phyloP scores from a whole-genome alignment of 2,329 filamentous ascomycete species.

The Elsinoe arachidis region DNA sequence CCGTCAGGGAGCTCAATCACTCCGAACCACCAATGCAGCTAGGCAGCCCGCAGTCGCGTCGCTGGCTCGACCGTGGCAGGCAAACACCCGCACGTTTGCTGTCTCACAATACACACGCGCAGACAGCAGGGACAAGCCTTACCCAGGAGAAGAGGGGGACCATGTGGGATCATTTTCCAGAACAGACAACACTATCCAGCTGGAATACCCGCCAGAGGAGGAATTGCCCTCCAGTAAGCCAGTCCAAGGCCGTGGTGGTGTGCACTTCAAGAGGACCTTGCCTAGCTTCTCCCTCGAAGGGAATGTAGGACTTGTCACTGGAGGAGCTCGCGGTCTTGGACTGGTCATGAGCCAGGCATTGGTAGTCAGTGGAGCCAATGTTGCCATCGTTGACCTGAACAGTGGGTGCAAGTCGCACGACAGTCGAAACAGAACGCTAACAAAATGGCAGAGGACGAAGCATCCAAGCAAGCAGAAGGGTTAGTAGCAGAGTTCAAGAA shows the following conservation, averaged over 20 bases:
- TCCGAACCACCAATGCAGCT: neutral
- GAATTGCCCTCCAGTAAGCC: conserved; percentile 63
- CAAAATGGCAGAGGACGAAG: conserved; percentile 61
- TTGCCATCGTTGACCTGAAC: conserved; percentile 91
- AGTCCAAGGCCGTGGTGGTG: conserved; percentile 66
- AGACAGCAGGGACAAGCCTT: conserved; percentile 19
- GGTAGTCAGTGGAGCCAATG: conserved; percentile 76
- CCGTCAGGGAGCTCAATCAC: neutral
- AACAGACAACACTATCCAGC: conserved; percentile 68
- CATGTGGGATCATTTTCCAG: conserved; percentile 65
- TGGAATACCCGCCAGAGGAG: conserved; percentile 73
- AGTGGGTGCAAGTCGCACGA: conserved; percentile 45
- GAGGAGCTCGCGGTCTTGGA: conserved; percentile 79
- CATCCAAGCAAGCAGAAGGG: conserved; percentile 62
- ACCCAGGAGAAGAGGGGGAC: conserved; percentile 22
- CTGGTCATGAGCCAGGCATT: conserved; percentile 89
- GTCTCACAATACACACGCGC: conserved; percentile 17
- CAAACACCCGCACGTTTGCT: conserved; percentile 15
- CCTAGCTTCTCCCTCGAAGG: conserved; percentile 79
- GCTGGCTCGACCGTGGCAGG: conserved; percentile 1
- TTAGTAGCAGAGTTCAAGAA: conserved; percentile 67
- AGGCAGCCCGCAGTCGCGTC: neutral
- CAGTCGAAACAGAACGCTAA: neutral
- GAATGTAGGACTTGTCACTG: conserved; percentile 76
- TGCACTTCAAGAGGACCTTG: conserved; percentile 77